Base-by-base conservation (phyloP, 2,329 filamentous ascomycete species). In the Incumbomyces delicatus region DNA sequence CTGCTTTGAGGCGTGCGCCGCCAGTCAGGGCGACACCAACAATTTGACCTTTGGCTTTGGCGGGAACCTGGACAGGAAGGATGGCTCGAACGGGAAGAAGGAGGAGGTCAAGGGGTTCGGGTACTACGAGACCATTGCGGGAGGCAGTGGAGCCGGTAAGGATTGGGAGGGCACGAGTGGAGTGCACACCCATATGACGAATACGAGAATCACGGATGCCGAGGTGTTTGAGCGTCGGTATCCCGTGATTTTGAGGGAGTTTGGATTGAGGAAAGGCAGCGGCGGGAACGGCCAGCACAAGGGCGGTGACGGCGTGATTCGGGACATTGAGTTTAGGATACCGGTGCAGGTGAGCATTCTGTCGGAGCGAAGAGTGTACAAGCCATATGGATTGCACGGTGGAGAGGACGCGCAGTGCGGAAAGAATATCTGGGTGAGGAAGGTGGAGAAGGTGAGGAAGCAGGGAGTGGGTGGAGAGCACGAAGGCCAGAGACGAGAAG, bases 71-170 rank as follows among this genome's bases (percentile, higher is more conserved):
- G 51, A 51, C 30, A 48, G 50, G 6, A 35, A 44, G 33, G 31
- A 35, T 11, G 33, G 29, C 6, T n/a, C n/a, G 8, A 18, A 22
- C 16, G 45, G 49, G 5, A 46, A 33, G 20, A 47, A 56, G 27
- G 71, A 78, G n/a, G 33, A 36, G 22, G 34, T 45, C 20, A 78
- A 79, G 31, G 86, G 86, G 0, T 92, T 92, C 60, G 86, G 86
- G 8, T 92, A 90, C 69, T 90, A 90, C 62, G 87, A 92, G 64
- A 92, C 87, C 2, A 90, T 92, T 50, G 84, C 85, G 0, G 86
- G 87, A 34, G 87, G 86, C 2, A 81, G 77, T 37, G 87, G 85
- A 36, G 87, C 86, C 0, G 86, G 86, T 0, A 77, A 81, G 0
- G 74, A 75, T 17, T 92, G 86, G 86, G 74, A 82, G 49, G 86